These are phyloP conservation scores for Xylaria digitata DNA, from an alignment of 2,329 filamentous ascomycete species.

Conservation along the genomic window DNA sequence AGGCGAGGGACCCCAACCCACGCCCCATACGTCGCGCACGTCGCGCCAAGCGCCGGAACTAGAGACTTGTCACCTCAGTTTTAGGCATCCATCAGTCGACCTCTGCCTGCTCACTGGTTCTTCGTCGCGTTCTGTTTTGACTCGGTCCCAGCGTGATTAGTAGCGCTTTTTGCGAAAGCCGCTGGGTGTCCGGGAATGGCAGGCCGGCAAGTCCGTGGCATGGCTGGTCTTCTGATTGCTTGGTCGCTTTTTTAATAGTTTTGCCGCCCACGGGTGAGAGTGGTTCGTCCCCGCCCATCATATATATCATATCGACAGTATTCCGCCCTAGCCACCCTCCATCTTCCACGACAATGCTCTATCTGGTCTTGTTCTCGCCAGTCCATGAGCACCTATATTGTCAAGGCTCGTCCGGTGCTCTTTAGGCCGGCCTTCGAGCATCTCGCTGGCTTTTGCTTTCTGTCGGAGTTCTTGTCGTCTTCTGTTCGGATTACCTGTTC, in stretches of 20 bases:
- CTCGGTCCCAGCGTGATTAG: conserved; percentile 37
- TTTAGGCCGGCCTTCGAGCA: conserved; percentile 37
- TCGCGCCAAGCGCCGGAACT: neutral
- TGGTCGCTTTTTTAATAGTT: neutral
- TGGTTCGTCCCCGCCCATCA: conserved; percentile 29
- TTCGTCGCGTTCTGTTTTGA: conserved; percentile 40
- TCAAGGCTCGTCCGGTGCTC: conserved; percentile 35
- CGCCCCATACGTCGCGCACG: neutral
- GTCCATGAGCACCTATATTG: conserved; percentile 19
- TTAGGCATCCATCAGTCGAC: too few relatives aligned
- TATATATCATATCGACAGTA: conserved; percentile 33
- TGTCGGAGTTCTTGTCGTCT: conserved; percentile 13
- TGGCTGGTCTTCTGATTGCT: neutral
- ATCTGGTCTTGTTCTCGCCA: conserved; percentile 37
- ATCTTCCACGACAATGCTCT: conserved; percentile 28
- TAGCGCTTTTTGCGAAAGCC: conserved; percentile 39
- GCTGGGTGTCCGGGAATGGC: conserved; percentile 38
- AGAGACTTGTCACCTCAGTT: neutral
- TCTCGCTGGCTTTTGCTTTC: conserved; percentile 16
- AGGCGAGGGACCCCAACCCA: neutral
- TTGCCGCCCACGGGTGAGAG: conserved; percentile 34
- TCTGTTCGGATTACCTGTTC: neutral
- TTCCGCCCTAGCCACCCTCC: conserved; percentile 32
- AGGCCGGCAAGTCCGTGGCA: conserved; percentile 37
- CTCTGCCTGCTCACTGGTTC: conserved; percentile 18